Evolutionary conservation across 148 eudicot species (phyloP).

Genomic region (Camellia japonica): DNA sequence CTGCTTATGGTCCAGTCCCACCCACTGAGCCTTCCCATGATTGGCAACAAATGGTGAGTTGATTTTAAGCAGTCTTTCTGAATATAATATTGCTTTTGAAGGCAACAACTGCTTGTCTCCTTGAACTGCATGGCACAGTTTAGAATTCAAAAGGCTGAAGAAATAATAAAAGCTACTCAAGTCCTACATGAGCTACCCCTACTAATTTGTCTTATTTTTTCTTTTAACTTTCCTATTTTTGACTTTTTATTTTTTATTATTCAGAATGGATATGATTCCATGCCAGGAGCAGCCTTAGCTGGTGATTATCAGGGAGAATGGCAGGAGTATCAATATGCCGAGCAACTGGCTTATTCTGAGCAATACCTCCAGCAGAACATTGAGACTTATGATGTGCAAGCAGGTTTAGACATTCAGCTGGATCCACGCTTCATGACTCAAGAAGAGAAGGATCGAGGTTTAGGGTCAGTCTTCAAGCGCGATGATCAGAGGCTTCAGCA

Average conservation of each 20-base stretch:
- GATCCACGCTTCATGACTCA: slow-evolving; percentile 94
- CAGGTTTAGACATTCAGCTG: slow-evolving; percentile 42
- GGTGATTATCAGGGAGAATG: slow-evolving; percentile 78
- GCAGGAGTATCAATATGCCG: slow-evolving; percentile 94
- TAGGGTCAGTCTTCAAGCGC: slow-evolving; percentile 95
- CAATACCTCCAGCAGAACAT: slow-evolving; percentile 81
- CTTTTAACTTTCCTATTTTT: slow-evolving; percentile 8
- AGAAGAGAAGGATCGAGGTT: slow-evolving; percentile 97
- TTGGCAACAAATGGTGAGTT: slow-evolving; percentile 80
- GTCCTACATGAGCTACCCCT: slow-evolving; percentile 6
- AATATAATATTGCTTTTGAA: neutral
- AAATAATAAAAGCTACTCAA: neutral
- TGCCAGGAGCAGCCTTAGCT: slow-evolving; percentile 70
- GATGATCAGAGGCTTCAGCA: slow-evolving; percentile 93
- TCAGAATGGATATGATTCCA: slow-evolving; percentile 83
- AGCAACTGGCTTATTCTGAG: slow-evolving; percentile 80
- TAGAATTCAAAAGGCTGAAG: neutral
- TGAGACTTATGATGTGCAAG: slow-evolving; percentile 63
- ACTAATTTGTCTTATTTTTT: slow-evolving; percentile 1
- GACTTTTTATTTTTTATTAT: slow-evolving; percentile 2
- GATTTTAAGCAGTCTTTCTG: neutral
- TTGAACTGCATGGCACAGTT: neutral
- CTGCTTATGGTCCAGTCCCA: slow-evolving; percentile 89
- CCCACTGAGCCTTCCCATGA: slow-evolving; percentile 75
- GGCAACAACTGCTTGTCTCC: neutral